Evolutionary conservation across 306 rosid species (phyloP).

Genomic region (Pterocarpus santalinus): DNA sequence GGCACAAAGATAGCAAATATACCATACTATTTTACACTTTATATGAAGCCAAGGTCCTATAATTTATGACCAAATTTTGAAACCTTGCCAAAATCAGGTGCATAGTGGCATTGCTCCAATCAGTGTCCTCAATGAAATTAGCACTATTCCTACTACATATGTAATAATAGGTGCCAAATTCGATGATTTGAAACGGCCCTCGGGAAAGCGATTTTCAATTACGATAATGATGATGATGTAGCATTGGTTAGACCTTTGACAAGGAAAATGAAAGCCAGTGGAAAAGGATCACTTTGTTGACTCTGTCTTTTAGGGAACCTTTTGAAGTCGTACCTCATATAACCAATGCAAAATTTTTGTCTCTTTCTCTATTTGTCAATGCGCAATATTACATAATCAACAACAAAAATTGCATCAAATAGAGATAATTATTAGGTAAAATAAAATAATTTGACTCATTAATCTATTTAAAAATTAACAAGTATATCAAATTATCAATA

Average conservation of each 20-base stretch:
- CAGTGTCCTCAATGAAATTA: constrained; percentile 28
- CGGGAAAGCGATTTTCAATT: constrained; percentile 43
- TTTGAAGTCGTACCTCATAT: constrained; percentile 52
- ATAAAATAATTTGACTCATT: no score
- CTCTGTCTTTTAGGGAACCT: constrained; percentile 47
- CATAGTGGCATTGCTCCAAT: constrained; percentile 12
- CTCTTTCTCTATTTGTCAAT: constrained; percentile 23
- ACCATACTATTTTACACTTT: background rate
- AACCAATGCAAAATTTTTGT: constrained; percentile 39
- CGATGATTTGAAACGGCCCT: constrained; percentile 44
- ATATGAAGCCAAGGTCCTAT: constrained; percentile 34
- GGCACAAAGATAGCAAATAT: background rate
- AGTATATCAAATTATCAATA: background rate
- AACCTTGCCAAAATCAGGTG: background rate
- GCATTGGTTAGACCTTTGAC: constrained; percentile 50
- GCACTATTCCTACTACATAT: constrained; percentile 25
- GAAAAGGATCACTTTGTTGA: constrained; percentile 64
- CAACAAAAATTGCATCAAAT: background rate
- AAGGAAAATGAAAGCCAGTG: constrained; percentile 40
- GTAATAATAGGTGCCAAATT: constrained; percentile 47
- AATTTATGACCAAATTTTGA: constrained; percentile 30
- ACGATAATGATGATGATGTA: constrained; percentile 54
- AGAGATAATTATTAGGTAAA: background rate
- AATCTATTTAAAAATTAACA: no score
- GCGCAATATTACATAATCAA: background rate